Base-by-base conservation (phyloP, 1,284 basidiomycete species). In the Ustilago curta region DNA sequence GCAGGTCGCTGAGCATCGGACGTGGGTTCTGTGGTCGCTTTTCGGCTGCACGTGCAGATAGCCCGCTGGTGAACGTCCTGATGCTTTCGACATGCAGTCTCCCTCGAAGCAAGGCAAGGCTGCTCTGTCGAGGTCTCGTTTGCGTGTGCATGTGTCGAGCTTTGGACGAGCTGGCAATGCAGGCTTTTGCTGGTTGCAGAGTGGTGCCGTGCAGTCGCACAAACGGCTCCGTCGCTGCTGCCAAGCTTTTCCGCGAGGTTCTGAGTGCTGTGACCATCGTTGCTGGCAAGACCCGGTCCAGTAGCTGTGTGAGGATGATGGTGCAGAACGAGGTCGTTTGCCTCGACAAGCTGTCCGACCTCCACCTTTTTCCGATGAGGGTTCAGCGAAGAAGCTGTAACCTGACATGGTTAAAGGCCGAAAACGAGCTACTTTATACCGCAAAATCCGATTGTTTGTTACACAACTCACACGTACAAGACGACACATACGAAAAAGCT, bases 1-100 rank as follows among this genome's bases (percentile, higher is more conserved):
- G 73, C 16, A 81, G 53, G 19, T 62, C 64, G 25, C 18, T 12
- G 43, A 75, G 60, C 11, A 59, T 75, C 3, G 56, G 55, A 2
- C 70, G 70, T 7, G 59, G 51, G 31, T 11, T 9, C 4, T 58
- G 49, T 8, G 51, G 59, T 47, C 25, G 61, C 54, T 65, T 65
- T 40, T 58, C 68, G 7, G 61, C 61, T 9, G 68, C 54, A 0
- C 68, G 57, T 3, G 45, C 27, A 6, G 53, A 39, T 14, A 53
- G 19, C 1, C 43, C 27, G 4, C 61, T 37, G 9, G 42, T 37
- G 29, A 60, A 57, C 11, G 8, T 0, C 8, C 57, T 42, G 11
- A 23, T 19, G 12, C 25, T 27, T 6, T 2, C 27, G 21, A n/a
- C 8, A 1, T 25, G 12, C 9, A 32, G 8, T 11, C 52, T 7